Evolutionary conservation across 2,329 filamentous ascomycete genomes (phyloP).

Genomic region (Samsoniella hepiali): DNA sequence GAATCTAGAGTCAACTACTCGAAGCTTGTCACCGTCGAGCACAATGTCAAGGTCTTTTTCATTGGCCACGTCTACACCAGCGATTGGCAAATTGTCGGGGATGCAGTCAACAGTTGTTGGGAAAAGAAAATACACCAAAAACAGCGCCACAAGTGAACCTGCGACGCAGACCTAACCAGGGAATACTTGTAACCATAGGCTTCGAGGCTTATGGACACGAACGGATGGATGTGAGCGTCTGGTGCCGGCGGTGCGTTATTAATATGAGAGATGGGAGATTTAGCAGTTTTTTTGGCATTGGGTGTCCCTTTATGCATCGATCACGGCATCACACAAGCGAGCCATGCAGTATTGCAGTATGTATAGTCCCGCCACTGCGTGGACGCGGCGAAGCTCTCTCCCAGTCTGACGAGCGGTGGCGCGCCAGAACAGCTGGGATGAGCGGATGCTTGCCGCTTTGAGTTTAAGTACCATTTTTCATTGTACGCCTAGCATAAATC

Average conservation of each 20-base stretch:
- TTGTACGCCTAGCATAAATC: not conserved
- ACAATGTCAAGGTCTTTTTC: conserved; percentile 56
- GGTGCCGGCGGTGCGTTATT: not conserved
- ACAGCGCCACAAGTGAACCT: conserved; percentile 22
- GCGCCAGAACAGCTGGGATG: too few species aligned
- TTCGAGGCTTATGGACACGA: not conserved
- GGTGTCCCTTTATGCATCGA: not conserved
- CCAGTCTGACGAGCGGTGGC: not conserved
- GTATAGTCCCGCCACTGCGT: not conserved
- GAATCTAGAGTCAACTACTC: conserved; percentile 58
- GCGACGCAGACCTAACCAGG: not conserved
- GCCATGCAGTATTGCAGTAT: not conserved
- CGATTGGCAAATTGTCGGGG: conserved; percentile 40
- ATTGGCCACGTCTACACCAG: conserved; percentile 45
- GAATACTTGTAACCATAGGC: not conserved
- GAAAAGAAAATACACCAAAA: conserved; percentile 40
- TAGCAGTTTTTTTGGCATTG: not conserved
- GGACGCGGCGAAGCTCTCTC: not conserved
- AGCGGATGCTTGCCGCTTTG: not conserved
- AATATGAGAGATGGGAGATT: not conserved
- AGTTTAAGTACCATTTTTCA: not conserved
- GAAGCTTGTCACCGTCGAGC: conserved; percentile 54
- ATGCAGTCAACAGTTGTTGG: conserved; percentile 51
- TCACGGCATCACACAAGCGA: not conserved
- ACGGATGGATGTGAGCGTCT: not conserved